Conservation (phyloP, 805 yeast species). For the Ogataea methylovora region DNA sequence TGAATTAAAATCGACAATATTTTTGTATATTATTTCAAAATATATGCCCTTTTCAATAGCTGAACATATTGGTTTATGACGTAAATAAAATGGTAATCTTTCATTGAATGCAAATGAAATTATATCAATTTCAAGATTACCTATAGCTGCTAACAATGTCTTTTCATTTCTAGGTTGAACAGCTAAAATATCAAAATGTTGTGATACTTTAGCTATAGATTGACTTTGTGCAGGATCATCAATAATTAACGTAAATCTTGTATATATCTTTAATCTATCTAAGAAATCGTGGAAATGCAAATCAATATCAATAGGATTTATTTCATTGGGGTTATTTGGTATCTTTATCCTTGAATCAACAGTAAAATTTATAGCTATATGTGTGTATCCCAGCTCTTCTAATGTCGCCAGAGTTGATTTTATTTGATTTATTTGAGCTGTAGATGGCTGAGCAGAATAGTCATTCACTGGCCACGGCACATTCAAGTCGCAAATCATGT, state of each 20-base stretch:
- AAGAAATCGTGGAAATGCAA: conserved; percentile 28
- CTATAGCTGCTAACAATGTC: conserved; percentile 65
- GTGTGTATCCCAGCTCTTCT: conserved; percentile 61
- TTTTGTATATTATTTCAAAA: conserved; percentile 68
- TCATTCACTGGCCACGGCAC: conserved; percentile 62
- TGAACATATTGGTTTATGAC: conserved; percentile 77
- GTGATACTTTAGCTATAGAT: conserved; percentile 36
- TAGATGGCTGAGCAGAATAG: conserved; percentile 35
- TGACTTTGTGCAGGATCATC: conserved; percentile 76
- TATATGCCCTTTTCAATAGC: conserved; percentile 78
- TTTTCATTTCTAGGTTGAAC: conserved; percentile 76
- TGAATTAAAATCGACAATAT: conserved; percentile 33
- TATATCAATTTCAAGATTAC: conserved; percentile 73
- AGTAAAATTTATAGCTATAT: conserved; percentile 60
- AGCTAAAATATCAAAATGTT: conserved; percentile 69
- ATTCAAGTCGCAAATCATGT: conserved; percentile 60
- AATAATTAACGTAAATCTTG: conserved; percentile 68
- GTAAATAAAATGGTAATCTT: conserved; percentile 67
- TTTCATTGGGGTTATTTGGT: conserved; percentile 33
- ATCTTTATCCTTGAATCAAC: conserved; percentile 44
- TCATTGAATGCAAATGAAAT: conserved; percentile 62
- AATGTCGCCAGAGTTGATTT: conserved; percentile 45
- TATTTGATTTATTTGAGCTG: conserved; percentile 34
- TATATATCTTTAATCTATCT: conserved; percentile 38
- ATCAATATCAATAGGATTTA: conserved; percentile 34